Base-by-base conservation (phyloP, 2,329 filamentous ascomycete species). In the Fonsecaea erecta region DNA sequence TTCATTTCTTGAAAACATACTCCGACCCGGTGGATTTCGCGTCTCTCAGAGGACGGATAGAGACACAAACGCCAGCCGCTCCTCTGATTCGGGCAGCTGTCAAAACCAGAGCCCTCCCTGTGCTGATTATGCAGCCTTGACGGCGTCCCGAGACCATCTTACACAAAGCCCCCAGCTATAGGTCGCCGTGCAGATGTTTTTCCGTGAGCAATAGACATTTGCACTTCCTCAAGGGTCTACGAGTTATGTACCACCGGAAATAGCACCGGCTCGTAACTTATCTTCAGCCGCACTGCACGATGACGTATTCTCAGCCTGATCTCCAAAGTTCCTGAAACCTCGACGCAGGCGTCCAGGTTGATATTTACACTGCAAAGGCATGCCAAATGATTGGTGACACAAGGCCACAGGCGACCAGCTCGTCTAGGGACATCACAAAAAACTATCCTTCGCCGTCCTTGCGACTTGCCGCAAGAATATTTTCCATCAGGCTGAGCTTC, bases 251-350 rank as follows among this genome's bases (percentile, higher is more conserved):
- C 37, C 1, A 18, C 4, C 14, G 4, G 37, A 14, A 2, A 34
- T 34, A 34, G 6, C 4, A 34, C 6, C 9, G 32, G 32, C 32
- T 5, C 9, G 11, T 43, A 43, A 43, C 37, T 12, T 48, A 14
- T 48, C 43, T 48, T 48, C 43, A 48, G 43, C 43, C 43, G 43
- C 43, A 48, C 43, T 48, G 43, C 43, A 48, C 43, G 21, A 48
- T 48, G 43, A 48, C 55, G 40, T n/a, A 43, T 58, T 16, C 43
- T 58, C 55, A 58, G 55, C 55, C 55, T 58, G 55, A 58, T 34
- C 26, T n/a, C 55, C 28, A 58, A 58, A 58, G 55, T 58, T 58
- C 37, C 40, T 18, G 14, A 28, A 11, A 14, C 21, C 35, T 40
- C 12, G 6, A 21, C 34, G 37, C 24, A 21, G 35, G 3, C 8